Percentiles rank a stretch among this genome's conserved stretches.
Evolutionary conservation across 352 stramenopile species (phyloP).

Genomic region (Detonula confervacea): DNA sequence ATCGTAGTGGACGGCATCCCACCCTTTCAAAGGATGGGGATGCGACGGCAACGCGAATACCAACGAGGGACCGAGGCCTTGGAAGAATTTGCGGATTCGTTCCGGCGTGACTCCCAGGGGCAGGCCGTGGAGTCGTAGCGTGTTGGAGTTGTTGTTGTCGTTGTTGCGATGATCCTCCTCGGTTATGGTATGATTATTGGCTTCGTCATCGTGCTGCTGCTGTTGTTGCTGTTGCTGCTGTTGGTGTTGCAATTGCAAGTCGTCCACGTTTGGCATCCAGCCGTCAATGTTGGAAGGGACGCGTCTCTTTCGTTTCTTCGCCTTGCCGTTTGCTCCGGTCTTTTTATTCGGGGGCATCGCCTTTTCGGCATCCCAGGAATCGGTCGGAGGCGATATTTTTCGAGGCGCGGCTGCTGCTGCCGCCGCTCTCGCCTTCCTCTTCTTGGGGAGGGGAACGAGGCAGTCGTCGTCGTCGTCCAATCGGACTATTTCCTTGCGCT

Average conservation of each 20-base stretch:
- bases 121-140: constrained; percentile 73
- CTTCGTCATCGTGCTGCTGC: too few relatives aligned
- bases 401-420: too few relatives aligned
- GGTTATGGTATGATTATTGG: too few relatives aligned
- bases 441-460: constrained; percentile 16
- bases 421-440: constrained; percentile 34
- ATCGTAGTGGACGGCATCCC: constrained; percentile 55
- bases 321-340: constrained; percentile 18
- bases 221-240: too few relatives aligned
- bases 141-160: constrained; percentile 58
- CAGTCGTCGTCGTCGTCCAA: constrained; percentile 28
- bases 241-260: constrained; percentile 40
- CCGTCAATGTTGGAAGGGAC: constrained; percentile 39
- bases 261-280: constrained; percentile 60
- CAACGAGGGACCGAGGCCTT: constrained; percentile 58
- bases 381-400: not conserved
- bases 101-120: constrained; percentile 55
- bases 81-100: constrained; percentile 74
- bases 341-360: constrained; percentile 48
- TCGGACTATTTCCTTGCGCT: constrained; percentile 56
- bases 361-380: constrained; percentile 11
- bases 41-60: constrained; percentile 69
- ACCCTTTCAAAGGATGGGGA: constrained; percentile 37
- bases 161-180: too few relatives aligned
- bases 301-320: constrained; percentile 27